Percentiles rank a stretch among this genome's conserved stretches.
Evolutionary conservation across 345 rosid genomes (phyloP).

Genomic region (Aegle marmelos): DNA sequence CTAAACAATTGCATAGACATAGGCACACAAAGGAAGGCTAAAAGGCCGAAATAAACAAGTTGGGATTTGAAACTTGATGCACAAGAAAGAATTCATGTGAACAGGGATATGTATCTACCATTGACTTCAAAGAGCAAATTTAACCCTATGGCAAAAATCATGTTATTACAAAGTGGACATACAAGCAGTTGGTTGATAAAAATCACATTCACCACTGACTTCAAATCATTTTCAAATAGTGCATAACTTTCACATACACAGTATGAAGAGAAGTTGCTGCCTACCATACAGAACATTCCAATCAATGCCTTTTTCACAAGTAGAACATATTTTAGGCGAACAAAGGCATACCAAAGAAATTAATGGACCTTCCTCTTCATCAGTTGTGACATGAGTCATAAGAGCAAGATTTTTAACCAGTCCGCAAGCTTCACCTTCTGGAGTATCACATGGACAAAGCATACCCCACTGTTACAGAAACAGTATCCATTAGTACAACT

Average conservation of each 20-base stretch:
- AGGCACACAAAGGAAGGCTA: neutral
- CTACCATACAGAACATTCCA: neutral
- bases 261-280: neutral
- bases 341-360: slow-evolving; percentile 54
- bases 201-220: neutral
- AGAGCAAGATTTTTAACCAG: slow-evolving; percentile 94
- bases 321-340: slow-evolving; percentile 7
- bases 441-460: slow-evolving; percentile 99
- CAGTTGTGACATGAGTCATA: slow-evolving; percentile 98
- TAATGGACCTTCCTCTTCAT: slow-evolving; percentile 87
- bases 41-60: neutral
- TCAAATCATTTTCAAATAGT: neutral
- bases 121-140: neutral
- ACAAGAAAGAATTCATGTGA: neutral
- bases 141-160: neutral
- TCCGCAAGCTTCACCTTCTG: slow-evolving; percentile 97
- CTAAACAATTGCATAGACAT: neutral
- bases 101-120: neutral
- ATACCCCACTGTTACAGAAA: slow-evolving; percentile 75
- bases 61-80: neutral
- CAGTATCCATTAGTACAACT: neutral
- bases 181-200: neutral
- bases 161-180: neutral
- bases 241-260: neutral
- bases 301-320: slow-evolving; percentile 2